Evolutionary conservation across 2,329 filamentous ascomycete species (phyloP).

Genomic region (Clonostachys rosea): DNA sequence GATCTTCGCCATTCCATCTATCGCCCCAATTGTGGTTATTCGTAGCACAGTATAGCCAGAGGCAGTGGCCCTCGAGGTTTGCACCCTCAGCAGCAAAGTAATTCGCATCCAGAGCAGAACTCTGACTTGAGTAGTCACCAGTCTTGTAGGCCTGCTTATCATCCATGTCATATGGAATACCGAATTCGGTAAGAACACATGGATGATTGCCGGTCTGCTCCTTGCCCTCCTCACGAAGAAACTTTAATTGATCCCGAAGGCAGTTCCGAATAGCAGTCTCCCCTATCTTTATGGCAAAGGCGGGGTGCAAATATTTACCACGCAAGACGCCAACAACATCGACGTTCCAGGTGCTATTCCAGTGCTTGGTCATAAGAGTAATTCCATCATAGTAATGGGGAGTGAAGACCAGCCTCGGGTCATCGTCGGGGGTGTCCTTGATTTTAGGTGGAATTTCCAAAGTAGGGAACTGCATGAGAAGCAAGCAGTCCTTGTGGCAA

Average conservation of each 20-base stretch:
- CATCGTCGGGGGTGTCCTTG: slow-evolving; percentile 84
- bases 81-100: slow-evolving; percentile 88
- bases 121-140: slow-evolving; percentile 91
- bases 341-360: slow-evolving; percentile 96
- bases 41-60: slow-evolving; percentile 82
- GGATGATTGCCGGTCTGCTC: slow-evolving; percentile 86
- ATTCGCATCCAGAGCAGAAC: slow-evolving; percentile 90
- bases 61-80: slow-evolving; percentile 75
- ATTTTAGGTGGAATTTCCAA: slow-evolving; percentile 86
- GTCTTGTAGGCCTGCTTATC: slow-evolving; percentile 93
- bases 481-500: slow-evolving; percentile 74
- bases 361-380: slow-evolving; percentile 96
- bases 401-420: slow-evolving; percentile 85
- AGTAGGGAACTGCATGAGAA: slow-evolving; percentile 89
- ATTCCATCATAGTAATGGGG: slow-evolving; percentile 97
- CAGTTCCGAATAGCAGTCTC: slow-evolving; percentile 94
- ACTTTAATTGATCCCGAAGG: slow-evolving; percentile 79
- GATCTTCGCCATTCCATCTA: slow-evolving; percentile 95
- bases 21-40: slow-evolving; percentile 90
- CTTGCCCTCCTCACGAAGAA: slow-evolving; percentile 80
- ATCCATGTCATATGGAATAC: slow-evolving; percentile 98
- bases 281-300: slow-evolving; percentile 88
- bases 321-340: slow-evolving; percentile 90
- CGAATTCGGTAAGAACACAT: slow-evolving; percentile 89
- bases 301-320: slow-evolving; percentile 81